Evolutionary conservation across 176 grass and related monocot species (phyloP).

Genomic region (Saccharum spontaneum): DNA sequence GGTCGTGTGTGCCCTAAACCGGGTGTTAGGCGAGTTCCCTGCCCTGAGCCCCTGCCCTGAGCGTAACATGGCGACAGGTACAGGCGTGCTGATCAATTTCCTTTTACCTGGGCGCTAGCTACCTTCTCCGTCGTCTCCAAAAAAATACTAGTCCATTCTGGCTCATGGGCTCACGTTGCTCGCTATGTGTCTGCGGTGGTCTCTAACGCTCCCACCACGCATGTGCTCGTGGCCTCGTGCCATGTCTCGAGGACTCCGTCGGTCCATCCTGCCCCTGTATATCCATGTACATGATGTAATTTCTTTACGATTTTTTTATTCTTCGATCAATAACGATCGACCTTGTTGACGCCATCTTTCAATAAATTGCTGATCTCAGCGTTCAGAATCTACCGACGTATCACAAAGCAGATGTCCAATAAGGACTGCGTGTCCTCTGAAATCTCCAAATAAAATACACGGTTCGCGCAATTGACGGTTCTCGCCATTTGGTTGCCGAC

Average conservation of each 20-base stretch:
- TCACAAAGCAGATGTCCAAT: background rate
- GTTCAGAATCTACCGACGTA: background rate
- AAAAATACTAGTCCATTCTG: background rate
- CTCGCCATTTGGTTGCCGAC: background rate
- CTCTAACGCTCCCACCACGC: background rate
- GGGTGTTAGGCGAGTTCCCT: background rate
- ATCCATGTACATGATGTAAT: background rate
- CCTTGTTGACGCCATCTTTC: background rate
- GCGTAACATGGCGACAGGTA: background rate
- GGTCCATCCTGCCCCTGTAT: background rate
- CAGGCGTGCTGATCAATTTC: background rate
- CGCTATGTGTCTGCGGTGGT: background rate
- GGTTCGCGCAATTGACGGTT: background rate
- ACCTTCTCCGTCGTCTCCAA: background rate
- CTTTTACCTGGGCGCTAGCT: background rate
- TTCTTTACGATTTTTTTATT: background rate
- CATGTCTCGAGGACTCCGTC: slow-evolving; percentile 16
- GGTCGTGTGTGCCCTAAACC: background rate
- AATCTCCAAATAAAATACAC: background rate
- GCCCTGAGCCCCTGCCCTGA: background rate
- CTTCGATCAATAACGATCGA: background rate
- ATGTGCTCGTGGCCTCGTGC: background rate
- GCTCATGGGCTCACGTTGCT: background rate
- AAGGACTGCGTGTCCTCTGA: background rate
- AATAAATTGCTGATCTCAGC: background rate